These are phyloP conservation scores for Ambrosia trifida DNA, from an alignment of 129 eudicot species.

Conservation along the genomic window DNA sequence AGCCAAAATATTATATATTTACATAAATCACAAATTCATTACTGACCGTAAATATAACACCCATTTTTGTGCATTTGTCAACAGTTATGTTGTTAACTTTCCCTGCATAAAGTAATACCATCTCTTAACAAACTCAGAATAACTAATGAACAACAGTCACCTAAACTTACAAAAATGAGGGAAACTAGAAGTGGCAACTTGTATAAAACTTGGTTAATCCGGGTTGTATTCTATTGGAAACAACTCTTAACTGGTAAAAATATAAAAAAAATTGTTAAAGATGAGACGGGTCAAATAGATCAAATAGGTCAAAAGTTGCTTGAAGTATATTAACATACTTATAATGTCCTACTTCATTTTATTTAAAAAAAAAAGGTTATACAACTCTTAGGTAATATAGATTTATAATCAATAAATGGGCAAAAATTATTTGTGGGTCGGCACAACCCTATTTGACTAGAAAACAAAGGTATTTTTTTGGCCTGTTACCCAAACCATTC, in stretches of 20 bases:
- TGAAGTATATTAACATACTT: background rate
- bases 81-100: slow-evolving; percentile 93
- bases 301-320: background rate
- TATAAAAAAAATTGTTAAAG: background rate
- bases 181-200: background rate
- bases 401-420: background rate
- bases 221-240: background rate
- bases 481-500: no score
- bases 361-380: background rate
- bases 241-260: no score
- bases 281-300: background rate
- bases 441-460: background rate
- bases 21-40: slow-evolving; percentile 1
- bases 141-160: background rate
- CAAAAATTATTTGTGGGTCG: background rate
- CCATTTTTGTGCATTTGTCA: slow-evolving; percentile 98
- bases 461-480: background rate
- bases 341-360: background rate
- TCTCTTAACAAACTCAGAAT: background rate
- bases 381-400: background rate
- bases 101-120: slow-evolving; percentile 48
- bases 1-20: background rate
- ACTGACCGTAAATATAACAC: slow-evolving; percentile 77
- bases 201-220: background rate
- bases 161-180: background rate